Conservation (phyloP, 1,284 basidiomycete genomes). For the Puccinia novopanici region DNA sequence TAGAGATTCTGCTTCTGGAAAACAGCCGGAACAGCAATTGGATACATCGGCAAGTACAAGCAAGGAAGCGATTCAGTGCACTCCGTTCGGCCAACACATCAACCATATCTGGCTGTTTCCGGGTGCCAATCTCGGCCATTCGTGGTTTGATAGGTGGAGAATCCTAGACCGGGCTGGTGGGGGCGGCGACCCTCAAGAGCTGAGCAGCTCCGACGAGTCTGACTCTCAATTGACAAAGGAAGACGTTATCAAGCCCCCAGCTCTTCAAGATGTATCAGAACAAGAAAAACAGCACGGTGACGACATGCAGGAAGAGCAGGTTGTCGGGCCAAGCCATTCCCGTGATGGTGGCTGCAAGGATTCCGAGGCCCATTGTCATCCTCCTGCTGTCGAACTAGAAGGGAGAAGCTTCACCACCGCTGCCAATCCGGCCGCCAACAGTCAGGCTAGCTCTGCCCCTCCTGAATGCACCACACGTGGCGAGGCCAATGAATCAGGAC, state of each 20-base stretch:
- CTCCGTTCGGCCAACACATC: conserved; percentile 1
- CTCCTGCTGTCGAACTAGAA: background rate
- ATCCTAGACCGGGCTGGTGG: background rate
- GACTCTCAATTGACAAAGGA: background rate
- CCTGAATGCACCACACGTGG: too few relatives aligned
- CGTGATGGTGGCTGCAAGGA: background rate
- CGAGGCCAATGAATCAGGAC: background rate
- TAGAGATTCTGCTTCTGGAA: background rate
- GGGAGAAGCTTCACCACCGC: too few relatives aligned
- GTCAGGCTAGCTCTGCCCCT: too few relatives aligned
- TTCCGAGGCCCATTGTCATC: background rate
- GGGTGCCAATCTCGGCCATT: conserved; percentile 13
- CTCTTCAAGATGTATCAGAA: background rate
- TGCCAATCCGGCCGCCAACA: too few relatives aligned
- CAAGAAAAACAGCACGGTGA: background rate
- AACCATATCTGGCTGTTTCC: conserved; percentile 34
- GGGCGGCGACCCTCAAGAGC: background rate
- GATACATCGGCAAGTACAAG: background rate
- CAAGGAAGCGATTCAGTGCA: background rate
- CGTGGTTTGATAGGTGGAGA: conserved; percentile 34
- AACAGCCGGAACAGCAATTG: background rate
- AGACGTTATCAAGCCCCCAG: background rate
- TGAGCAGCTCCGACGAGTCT: background rate
- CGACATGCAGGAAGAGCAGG: too few relatives aligned
- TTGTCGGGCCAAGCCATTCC: too few relatives aligned